Evolutionary conservation across 2,329 filamentous ascomycete species (phyloP), one percentile per base, ranked within the genome.

Genomic region (Piedraia hortae): DNA sequence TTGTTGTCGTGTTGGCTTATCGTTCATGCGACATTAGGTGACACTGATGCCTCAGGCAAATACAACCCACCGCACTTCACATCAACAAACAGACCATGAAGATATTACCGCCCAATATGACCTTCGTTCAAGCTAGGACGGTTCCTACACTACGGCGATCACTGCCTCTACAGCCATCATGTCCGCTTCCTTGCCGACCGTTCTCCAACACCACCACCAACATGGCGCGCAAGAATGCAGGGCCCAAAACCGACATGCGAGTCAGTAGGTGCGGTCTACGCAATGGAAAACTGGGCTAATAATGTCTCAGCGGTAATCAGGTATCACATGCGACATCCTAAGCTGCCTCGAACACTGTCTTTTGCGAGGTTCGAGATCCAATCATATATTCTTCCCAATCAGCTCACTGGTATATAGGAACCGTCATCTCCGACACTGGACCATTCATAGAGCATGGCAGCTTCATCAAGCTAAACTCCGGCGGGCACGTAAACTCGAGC

Each of bases 381-480:
- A 14, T 10, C 16, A 17, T 17, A 7, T 3, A 18, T 21, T 7
- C 6, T 10, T 14, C 12, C 7, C 7, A 6, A 20, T 11, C 19
- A 20, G 19, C 12, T 20, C 12, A 11, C 7, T 7, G 13, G 13
- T 21, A 6, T n/a, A 16, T 20, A 31, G 35, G 35, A 72, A 71
- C 46, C 68, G 85, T 25, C 62, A 66, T 47, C 65, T 97, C 31
- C 74, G 85, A 20, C 85, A 97, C 56, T 97, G 85, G 85, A 93
- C 85, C 22, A 93, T 97, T 47, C 80, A 93, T 55, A 78, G 85
- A 36, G 82, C 82, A 11, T 93, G 80, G 77, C 59, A 74, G 37
- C 56, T 93, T 14, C 71, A 70, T 49, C 65, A 68, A 36, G 59
- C 67, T 34, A 61, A 72, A 42, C 58, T 66, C 36, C 65, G 66